A percentile compares a stretch with the other conserved stretches of the same genome.
Evolutionary conservation across 2,329 filamentous ascomycete species (phyloP).

Genomic region (Thielaviopsis musarum): DNA sequence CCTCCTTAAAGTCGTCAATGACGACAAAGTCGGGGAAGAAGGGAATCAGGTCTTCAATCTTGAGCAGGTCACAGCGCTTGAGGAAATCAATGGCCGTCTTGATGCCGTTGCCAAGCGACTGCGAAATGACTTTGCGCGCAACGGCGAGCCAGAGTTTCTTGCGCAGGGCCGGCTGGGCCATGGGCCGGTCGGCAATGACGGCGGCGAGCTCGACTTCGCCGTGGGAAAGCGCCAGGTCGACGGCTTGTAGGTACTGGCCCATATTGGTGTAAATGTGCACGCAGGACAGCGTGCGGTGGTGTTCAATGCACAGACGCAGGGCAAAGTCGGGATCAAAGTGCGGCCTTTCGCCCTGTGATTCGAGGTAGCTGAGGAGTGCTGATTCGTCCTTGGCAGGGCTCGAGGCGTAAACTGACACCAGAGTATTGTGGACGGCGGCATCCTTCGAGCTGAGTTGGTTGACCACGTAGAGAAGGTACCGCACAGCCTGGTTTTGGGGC

Average conservation of each 20-base stretch:
- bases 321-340: constrained; percentile 93
- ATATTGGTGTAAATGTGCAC: constrained; percentile 96
- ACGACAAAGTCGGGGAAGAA: constrained; percentile 98
- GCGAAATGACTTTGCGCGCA: constrained; percentile 80
- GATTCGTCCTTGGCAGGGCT: constrained; percentile 71
- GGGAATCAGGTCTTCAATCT: constrained; percentile 91
- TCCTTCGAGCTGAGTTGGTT: constrained; percentile 66
- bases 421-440: constrained; percentile 87
- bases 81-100: constrained; percentile 88
- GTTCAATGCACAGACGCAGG: constrained; percentile 82
- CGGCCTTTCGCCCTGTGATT: constrained; percentile 74
- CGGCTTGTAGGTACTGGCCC: constrained; percentile 84
- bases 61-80: constrained; percentile 74
- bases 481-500: constrained; percentile 71
- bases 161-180: constrained; percentile 60
- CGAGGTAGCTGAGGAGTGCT: constrained; percentile 71
- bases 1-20: constrained; percentile 97
- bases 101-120: constrained; percentile 55
- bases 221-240: constrained; percentile 81
- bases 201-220: constrained; percentile 79
- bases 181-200: constrained; percentile 72
- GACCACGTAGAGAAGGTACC: constrained; percentile 87
- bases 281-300: constrained; percentile 81
- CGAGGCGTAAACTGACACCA: constrained; percentile 90
- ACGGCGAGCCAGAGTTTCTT: constrained; percentile 95